phyloP scores from a whole-genome alignment of 805 yeast genomes.

The Millerozyma miso region DNA sequence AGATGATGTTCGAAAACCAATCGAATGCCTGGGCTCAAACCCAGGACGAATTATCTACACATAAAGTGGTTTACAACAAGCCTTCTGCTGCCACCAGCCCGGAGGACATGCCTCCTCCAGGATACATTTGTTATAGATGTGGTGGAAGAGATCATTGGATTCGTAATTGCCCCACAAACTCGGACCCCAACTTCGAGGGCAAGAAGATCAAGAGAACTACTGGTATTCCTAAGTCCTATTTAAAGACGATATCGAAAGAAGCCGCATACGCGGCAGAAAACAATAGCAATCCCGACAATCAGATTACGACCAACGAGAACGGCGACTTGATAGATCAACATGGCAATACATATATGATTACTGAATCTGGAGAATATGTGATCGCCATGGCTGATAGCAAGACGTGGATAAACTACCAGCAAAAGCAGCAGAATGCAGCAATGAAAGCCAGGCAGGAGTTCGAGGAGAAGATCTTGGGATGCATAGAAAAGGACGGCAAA shows the following conservation, averaged over 20 bases:
- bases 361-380: constrained; percentile 93
- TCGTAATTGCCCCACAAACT: constrained; percentile 89
- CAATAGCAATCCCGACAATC: constrained; percentile 20
- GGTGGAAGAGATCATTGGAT: constrained; percentile 94
- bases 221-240: constrained; percentile 93
- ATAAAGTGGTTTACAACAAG: constrained; percentile 66
- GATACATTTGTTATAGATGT: constrained; percentile 93
- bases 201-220: constrained; percentile 88
- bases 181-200: constrained; percentile 92
- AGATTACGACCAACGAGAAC: constrained; percentile 34
- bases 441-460: constrained; percentile 52
- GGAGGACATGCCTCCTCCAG: constrained; percentile 89
- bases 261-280: constrained; percentile 51
- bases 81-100: constrained; percentile 30
- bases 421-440: constrained; percentile 51
- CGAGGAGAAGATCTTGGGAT: constrained; percentile 29
- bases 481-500: constrained; percentile 26
- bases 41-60: constrained; percentile 84
- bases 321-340: constrained; percentile 43
- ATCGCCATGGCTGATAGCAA: constrained; percentile 91
- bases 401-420: constrained; percentile 86
- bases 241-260: constrained; percentile 82
- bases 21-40: constrained; percentile 93
- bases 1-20: constrained; percentile 88
- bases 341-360: constrained; percentile 68